Conservation (phyloP, 805 yeast genomes). For the Saturnispora quitensis region DNA sequence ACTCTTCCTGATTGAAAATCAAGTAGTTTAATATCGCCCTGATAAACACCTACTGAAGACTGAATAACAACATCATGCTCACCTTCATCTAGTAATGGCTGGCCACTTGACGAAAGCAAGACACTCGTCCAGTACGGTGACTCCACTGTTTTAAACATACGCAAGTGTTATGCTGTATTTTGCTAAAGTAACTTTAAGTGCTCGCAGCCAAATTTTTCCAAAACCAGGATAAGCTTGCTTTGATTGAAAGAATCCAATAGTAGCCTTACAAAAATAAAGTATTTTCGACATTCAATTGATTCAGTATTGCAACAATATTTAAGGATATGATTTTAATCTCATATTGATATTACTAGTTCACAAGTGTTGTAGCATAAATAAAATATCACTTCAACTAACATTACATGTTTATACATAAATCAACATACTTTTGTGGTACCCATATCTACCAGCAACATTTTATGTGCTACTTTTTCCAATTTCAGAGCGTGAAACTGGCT, state of each 20-base stretch:
- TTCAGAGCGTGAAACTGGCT: background rate
- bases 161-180: background rate
- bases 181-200: background rate
- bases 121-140: slow-evolving; percentile 18
- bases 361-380: too few relatives aligned
- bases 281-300: too few relatives aligned
- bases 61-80: slow-evolving; percentile 49
- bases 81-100: slow-evolving; percentile 20
- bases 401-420: background rate
- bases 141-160: background rate
- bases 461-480: background rate
- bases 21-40: slow-evolving; percentile 56
- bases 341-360: too few relatives aligned
- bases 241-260: background rate
- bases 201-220: background rate
- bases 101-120: slow-evolving; percentile 23
- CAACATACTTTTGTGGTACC: background rate
- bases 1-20: slow-evolving; percentile 67
- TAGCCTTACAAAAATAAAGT: too few relatives aligned
- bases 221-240: background rate
- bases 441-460: too few relatives aligned
- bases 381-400: too few relatives aligned
- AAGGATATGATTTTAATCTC: too few relatives aligned
- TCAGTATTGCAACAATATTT: background rate
- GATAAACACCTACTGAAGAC: slow-evolving; percentile 64